Percentiles rank a stretch among this genome's conserved stretches.
Conservation (phyloP, 148 eudicot genomes). For the Rhododendron henanense region DNA sequence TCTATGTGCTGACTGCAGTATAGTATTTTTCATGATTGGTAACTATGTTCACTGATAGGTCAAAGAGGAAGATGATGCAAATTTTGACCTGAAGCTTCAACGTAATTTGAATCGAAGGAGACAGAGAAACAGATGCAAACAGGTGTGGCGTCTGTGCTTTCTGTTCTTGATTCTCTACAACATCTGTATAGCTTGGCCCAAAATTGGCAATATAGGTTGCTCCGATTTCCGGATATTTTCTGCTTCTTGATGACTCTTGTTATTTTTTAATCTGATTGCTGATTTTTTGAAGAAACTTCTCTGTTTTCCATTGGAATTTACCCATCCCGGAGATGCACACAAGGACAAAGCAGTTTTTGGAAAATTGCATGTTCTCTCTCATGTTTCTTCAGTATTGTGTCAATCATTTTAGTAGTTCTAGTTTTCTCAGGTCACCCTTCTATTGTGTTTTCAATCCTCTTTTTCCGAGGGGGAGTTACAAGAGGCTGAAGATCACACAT, state of each 20-base stretch:
- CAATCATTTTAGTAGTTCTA: not conserved
- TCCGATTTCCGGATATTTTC: not conserved
- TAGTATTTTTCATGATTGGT: not conserved
- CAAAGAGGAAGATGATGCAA: conserved; percentile 89
- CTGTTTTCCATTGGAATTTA: not conserved
- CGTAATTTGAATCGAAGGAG: conserved; percentile 63
- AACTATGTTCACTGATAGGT: conserved; percentile 43
- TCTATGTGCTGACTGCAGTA: not conserved
- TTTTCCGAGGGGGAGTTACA: not conserved
- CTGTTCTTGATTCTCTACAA: not conserved
- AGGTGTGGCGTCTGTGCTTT: conserved; percentile 38
- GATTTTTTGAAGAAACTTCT: not conserved
- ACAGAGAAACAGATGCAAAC: conserved; percentile 45
- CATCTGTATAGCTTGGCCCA: not conserved
- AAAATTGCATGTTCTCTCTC: not conserved
- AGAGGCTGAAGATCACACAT: not conserved
- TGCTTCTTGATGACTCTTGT: not conserved
- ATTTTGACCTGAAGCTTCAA: conserved; percentile 61
- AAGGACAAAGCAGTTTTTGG: not conserved
- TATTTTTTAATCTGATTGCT: not conserved
- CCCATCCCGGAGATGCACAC: not conserved
- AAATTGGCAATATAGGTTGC: not conserved
- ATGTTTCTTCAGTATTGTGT: not conserved
- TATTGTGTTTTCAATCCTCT: not conserved
- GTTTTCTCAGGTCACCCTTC: not conserved